Base-by-base conservation (phyloP, 2,329 filamentous ascomycete genomes). In the Capronia coronata region DNA sequence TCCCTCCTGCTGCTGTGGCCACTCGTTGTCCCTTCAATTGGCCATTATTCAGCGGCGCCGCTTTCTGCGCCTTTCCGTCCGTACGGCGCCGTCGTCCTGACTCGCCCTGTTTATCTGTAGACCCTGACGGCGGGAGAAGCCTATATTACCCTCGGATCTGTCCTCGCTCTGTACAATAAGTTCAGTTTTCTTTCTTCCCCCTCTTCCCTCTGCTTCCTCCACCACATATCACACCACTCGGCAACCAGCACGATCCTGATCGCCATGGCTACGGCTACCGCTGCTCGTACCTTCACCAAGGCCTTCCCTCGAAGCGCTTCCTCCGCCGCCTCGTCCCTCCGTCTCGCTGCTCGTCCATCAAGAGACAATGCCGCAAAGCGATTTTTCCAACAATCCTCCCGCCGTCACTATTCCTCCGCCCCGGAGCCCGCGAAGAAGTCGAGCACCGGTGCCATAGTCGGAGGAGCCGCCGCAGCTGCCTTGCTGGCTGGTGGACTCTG, bases 391-490 rank as follows among this genome's bases (percentile, higher is more conserved):
- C 80, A 83, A 65, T 77, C 84, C 63, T 80, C 80, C 63, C 85
- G 83, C 60, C 86, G 88, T 59, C 83, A 82, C 70, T 94, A 94
- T 73, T 84, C 89, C 38, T 84, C 85, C 48, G 82, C 82, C 69
- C 71, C 80, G 59, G 68, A 63, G 46, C 70, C 74, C 61, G 74
- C 78, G 51, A 72, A 37, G 34, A 37, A 72, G 59, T 70, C 71
- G 49, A 72, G 65, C 68, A 69, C 73, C 56, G 72, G 74, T 50
- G 72, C 79, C 59, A 65, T 83, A 61, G 67, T 79, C 58, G 71
- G 76, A 47, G 83, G 76, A 63, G 74, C 76, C 51, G 79, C 65
- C 46, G 75, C 75, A 46, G 78, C 75, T 46, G 79, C 76, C 63
- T 85, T 77, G 62, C 83, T 77, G 59, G 82, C 77, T 52, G 86